Evolutionary conservation across 2,329 filamentous ascomycete species (phyloP), one percentile per base, ranked within the genome.

Genomic region (Orbilia ellipsospora): DNA sequence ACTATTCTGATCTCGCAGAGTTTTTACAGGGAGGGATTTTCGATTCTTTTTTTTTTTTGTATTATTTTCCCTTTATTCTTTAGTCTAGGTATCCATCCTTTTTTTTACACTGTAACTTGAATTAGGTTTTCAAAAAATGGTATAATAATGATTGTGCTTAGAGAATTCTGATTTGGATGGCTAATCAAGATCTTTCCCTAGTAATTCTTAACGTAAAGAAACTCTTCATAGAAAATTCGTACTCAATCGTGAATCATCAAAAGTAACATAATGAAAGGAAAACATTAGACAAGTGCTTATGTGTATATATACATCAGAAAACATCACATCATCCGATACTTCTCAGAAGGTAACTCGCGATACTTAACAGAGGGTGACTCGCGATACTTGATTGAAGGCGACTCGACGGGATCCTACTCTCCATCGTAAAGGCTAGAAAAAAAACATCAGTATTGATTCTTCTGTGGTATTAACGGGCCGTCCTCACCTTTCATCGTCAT

Each of bases 401-500:
- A 28, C 31, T 18, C 23, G 57, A 7, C 18, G 18, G 51, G 56
- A 42, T 36, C 40, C 63, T 74, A 74, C 20, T 74, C 70, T 23
- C 63, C 70, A 61, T 67, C 60, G 57, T 74, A 74, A 45, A 74
- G 7, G 26, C 70, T 74, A 18, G 10, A 18, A 62, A 36, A 7
- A n/a, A 42, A 40, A 26, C 3, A 28, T 64, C 26, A 65, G 67
- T 23, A 50, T 3, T 1, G 6, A 36, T 48, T 13, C 44, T 6
- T n/a, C 6, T 48, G 13, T n/a, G 2, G 13, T 48, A 48, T 13
- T 12, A 10, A 48, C 15, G 16, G 8, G 1, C 13, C 15, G 16
- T 57, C 7, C n/a, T 10, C 48, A 68, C 70, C 70, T 74, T 52
- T 79, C 78, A 28, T 79, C 78, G 23, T 78, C 77, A 52, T 78